These are phyloP conservation scores for Termitomyces sp. DNA, from an alignment of 768 basidiomycete genomes.

Conservation along the genomic window DNA sequence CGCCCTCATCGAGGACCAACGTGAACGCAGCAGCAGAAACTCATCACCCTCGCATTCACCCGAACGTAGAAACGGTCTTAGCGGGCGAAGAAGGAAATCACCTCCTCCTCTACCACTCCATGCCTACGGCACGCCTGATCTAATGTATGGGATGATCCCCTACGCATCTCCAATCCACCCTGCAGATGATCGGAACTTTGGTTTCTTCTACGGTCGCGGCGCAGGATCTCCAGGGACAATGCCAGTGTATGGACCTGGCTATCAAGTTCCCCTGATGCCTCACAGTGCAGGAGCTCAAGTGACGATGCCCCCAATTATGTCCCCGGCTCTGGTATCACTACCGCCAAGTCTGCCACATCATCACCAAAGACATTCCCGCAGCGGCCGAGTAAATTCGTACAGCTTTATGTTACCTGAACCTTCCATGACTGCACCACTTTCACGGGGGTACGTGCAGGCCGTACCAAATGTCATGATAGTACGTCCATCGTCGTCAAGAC, in stretches of 20 bases:
- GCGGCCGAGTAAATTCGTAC: conserved; percentile 6
- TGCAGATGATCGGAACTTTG: not conserved
- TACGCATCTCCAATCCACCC: conserved; percentile 9
- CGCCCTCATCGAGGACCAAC: conserved; percentile 9
- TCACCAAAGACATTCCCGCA: conserved; percentile 3
- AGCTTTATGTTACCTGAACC: not conserved
- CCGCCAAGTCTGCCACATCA: not conserved
- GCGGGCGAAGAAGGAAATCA: conserved; percentile 3
- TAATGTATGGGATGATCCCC: conserved; percentile 5
- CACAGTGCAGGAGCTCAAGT: conserved; percentile 5
- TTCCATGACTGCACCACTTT: not conserved
- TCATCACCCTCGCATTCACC: not conserved
- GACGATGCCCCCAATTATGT: conserved; percentile 3
- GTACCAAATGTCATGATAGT: conserved; percentile 6
- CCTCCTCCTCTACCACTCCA: conserved; percentile 12
- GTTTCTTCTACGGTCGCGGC: conserved; percentile 10
- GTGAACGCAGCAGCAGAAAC: not conserved
- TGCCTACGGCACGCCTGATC: conserved; percentile 6
- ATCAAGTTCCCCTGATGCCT: not conserved
- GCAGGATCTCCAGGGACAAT: conserved; percentile 14
- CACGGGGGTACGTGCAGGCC: not conserved
- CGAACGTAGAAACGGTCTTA: conserved; percentile 2
- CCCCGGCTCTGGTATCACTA: conserved; percentile 5
- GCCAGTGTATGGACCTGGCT: conserved; percentile 4
- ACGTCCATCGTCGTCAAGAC: not conserved